A percentile compares a stretch with the other conserved stretches of the same genome.
Conservation (phyloP, 495 filamentous ascomycete species). For the Penicillium egyptiacum region DNA sequence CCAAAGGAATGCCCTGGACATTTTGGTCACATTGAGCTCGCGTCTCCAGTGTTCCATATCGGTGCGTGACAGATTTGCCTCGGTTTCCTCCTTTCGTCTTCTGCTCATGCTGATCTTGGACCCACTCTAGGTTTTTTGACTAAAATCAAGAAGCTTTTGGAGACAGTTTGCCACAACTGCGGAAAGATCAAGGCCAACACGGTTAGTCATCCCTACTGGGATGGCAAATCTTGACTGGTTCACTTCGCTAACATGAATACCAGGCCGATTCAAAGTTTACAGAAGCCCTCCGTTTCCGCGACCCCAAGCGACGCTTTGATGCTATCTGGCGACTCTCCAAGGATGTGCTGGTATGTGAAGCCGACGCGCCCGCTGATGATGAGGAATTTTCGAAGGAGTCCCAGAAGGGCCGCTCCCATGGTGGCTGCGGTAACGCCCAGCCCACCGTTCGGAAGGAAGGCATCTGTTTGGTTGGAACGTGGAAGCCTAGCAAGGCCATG, state of each 20-base stretch:
- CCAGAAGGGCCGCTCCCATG: constrained; percentile 59
- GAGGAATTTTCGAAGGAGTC: constrained; percentile 57
- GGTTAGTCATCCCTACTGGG: constrained; percentile 73
- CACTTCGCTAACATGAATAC: constrained; percentile 61
- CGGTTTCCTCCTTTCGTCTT: neutral
- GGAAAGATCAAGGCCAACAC: constrained; percentile 90
- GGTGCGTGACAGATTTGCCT: constrained; percentile 48
- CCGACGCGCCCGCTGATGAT: constrained; percentile 63
- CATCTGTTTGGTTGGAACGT: constrained; percentile 77
- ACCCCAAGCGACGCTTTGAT: constrained; percentile 92
- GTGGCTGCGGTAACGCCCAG: constrained; percentile 90
- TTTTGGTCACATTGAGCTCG: constrained; percentile 96
- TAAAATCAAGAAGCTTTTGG: constrained; percentile 96
- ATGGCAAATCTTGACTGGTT: constrained; percentile 51
- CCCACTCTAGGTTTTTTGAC: constrained; percentile 75
- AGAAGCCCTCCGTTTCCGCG: constrained; percentile 76
- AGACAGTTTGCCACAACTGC: constrained; percentile 98
- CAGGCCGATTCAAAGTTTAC: constrained; percentile 82
- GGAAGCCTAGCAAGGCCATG: constrained; percentile 69
- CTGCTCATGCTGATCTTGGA: constrained; percentile 29
- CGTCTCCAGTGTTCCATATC: constrained; percentile 86
- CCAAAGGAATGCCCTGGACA: constrained; percentile 96
- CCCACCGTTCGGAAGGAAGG: constrained; percentile 83
- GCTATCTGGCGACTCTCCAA: constrained; percentile 86
- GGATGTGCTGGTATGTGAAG: constrained; percentile 77